A percentile compares a stretch with the other conserved stretches of the same genome.
Conservation (phyloP, 1,284 basidiomycete species). For the Cutaneotrichosporon cavernicola region DNA sequence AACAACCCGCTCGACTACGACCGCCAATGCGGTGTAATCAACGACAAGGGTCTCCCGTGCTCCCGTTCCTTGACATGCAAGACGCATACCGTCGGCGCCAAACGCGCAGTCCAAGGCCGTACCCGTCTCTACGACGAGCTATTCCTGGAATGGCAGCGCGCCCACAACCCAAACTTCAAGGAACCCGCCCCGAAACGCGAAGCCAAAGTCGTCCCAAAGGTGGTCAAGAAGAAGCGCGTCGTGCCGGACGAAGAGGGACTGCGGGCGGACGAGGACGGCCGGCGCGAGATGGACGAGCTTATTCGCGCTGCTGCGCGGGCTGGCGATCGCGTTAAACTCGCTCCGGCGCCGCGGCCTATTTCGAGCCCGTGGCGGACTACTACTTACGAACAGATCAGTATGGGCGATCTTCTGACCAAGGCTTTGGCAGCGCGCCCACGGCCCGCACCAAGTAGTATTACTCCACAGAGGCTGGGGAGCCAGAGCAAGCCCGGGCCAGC, state of each 20-base stretch:
- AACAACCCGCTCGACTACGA: conserved; percentile 79
- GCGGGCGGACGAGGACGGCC: conserved; percentile 74
- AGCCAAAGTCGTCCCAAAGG: conserved; percentile 57
- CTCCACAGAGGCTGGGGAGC: conserved; percentile 5
- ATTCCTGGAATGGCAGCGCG: conserved; percentile 87
- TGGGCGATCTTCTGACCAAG: conserved; percentile 43
- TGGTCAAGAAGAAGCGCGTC: conserved; percentile 38
- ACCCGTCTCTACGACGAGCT: conserved; percentile 83
- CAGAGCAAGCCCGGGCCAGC: conserved; percentile 21
- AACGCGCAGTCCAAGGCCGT: conserved; percentile 85
- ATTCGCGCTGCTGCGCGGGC: conserved; percentile 61
- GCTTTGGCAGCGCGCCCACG: conserved; percentile 40
- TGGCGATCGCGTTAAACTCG: conserved; percentile 51
- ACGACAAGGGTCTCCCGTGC: conserved; percentile 89
- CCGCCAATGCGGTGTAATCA: conserved; percentile 95
- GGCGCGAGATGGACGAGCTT: conserved; percentile 65
- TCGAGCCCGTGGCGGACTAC: conserved; percentile 30
- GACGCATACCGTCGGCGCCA: conserved; percentile 95
- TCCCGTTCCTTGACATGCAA: conserved; percentile 98
- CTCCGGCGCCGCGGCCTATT: conserved; percentile 11
- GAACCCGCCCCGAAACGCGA: conserved; percentile 69
- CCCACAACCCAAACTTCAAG: conserved; percentile 89
- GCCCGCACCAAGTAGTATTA: conserved; percentile 4
- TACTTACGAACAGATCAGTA: conserved; percentile 34
- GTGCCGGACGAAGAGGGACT: conserved; percentile 54